These are phyloP conservation scores for Paraphysoderma sedebokerense DNA, from an alignment of 371 early-diverging fungal genomes.

Conservation along the genomic window DNA sequence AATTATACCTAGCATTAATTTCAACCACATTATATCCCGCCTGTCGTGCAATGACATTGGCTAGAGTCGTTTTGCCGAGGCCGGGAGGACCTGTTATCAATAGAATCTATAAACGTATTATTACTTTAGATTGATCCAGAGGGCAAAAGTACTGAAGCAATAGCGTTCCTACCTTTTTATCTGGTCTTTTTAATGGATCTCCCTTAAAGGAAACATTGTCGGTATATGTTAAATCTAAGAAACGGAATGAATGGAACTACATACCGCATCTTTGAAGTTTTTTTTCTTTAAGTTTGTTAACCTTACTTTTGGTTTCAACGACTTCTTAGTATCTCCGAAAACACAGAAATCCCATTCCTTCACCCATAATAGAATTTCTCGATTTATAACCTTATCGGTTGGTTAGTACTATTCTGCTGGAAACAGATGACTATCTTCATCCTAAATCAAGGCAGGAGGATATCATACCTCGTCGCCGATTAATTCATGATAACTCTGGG, in stretches of 20 bases:
- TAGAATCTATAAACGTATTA: constrained; percentile 52
- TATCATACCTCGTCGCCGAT: constrained; percentile 73
- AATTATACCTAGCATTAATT: constrained; percentile 96
- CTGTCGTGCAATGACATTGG: constrained; percentile 80
- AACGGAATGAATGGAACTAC: not conserved
- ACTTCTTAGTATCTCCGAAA: constrained; percentile 27
- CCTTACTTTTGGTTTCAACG: not conserved
- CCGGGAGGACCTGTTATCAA: constrained; percentile 96
- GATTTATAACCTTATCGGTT: no score
- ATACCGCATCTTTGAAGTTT: not conserved
- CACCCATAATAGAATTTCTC: constrained; percentile 78
- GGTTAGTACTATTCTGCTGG: no score
- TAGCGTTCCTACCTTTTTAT: constrained; percentile 39
- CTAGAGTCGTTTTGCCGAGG: constrained; percentile 96
- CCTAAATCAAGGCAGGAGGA: no score
- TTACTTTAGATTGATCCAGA: no score
- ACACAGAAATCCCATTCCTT: constrained; percentile 94
- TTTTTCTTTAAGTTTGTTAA: not conserved
- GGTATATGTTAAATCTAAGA: not conserved
- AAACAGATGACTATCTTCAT: not conserved
- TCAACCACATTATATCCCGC: constrained; percentile 87
- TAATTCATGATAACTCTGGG: constrained; percentile 69
- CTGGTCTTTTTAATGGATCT: constrained; percentile 40
- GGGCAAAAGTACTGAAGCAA: no score
- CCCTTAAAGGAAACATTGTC: not conserved